Percentiles rank a stretch among this genome's conserved stretches.
Evolutionary conservation across 306 rosid genomes (phyloP).

Genomic region (Cicer arietinum): DNA sequence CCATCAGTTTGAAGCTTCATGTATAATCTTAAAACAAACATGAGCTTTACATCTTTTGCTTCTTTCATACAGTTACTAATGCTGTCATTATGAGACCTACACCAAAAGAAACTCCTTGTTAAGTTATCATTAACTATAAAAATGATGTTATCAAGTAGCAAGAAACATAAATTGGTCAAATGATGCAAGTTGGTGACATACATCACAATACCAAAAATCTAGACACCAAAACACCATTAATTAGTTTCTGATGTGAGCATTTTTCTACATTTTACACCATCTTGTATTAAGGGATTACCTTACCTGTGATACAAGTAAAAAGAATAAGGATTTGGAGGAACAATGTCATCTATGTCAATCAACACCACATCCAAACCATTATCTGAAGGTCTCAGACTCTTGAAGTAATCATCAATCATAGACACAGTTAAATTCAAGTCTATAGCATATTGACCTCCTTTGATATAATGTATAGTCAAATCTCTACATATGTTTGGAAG

Average conservation of each 20-base stretch:
- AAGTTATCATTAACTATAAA: constrained; percentile 9
- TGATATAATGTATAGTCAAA: constrained; percentile 55
- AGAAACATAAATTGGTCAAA: not conserved
- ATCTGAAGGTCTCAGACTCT: constrained; percentile 42
- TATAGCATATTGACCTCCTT: constrained; percentile 73
- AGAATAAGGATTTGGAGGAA: constrained; percentile 42
- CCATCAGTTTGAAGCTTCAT: constrained; percentile 61
- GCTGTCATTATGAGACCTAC: constrained; percentile 52
- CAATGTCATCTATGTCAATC: constrained; percentile 76
- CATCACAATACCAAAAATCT: not conserved
- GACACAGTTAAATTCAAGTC: constrained; percentile 62
- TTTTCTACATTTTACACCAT: constrained; percentile 6
- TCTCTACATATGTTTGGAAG: constrained; percentile 64
- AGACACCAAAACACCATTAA: not conserved
- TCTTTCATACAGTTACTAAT: constrained; percentile 54
- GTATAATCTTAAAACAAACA: constrained; percentile 53
- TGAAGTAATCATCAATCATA: constrained; percentile 62
- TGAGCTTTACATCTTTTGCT: constrained; percentile 59
- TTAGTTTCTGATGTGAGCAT: constrained; percentile 16
- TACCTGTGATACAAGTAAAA: constrained; percentile 52
- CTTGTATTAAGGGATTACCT: constrained; percentile 47
- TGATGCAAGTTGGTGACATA: constrained; percentile 23
- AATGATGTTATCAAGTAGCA: not conserved
- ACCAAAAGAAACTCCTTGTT: constrained; percentile 25
- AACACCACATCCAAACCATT: constrained; percentile 64